phyloP scores from a whole-genome alignment of 1,139 yeast genomes.

The Tardiomyces depauwii region DNA sequence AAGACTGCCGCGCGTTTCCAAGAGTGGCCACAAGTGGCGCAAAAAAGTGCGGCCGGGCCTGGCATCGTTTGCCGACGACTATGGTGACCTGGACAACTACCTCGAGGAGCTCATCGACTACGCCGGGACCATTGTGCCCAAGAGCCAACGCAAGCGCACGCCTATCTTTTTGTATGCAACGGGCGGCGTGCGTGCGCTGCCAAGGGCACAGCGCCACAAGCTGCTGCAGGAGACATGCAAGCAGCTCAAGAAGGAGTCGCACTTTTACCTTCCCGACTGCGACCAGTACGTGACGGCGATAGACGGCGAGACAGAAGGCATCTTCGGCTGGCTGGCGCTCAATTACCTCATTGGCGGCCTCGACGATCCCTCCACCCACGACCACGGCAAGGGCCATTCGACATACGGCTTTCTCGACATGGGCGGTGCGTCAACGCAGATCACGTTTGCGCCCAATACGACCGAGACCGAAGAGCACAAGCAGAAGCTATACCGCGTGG shows the following conservation, averaged over 20 bases:
- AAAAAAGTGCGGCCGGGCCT: not conserved
- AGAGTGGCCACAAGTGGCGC: not conserved
- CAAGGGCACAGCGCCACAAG: conserved; percentile 35
- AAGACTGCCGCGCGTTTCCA: not conserved
- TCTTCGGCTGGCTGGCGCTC: conserved; percentile 74
- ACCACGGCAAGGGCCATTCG: conserved; percentile 31
- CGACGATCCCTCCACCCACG: conserved; percentile 26
- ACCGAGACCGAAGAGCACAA: conserved; percentile 44
- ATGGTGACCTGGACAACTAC: conserved; percentile 27
- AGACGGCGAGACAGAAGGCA: conserved; percentile 66
- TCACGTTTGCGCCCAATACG: conserved; percentile 58
- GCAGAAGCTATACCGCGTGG: conserved; percentile 41
- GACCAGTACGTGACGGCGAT: conserved; percentile 49
- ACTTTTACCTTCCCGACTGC: conserved; percentile 43
- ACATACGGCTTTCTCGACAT: conserved; percentile 59
- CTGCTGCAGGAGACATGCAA: conserved; percentile 41
- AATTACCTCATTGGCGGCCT: conserved; percentile 52
- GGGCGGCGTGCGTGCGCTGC: conserved; percentile 64
- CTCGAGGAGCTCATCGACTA: conserved; percentile 41
- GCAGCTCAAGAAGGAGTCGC: conserved; percentile 39
- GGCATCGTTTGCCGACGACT: not conserved
- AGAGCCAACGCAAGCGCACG: conserved; percentile 51
- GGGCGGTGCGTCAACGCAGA: conserved; percentile 82
- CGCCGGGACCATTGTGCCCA: conserved; percentile 51
- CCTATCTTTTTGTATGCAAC: conserved; percentile 71